Base-by-base conservation (phyloP, 257 asterid genomes). In the Nicotiana sylvestris region DNA sequence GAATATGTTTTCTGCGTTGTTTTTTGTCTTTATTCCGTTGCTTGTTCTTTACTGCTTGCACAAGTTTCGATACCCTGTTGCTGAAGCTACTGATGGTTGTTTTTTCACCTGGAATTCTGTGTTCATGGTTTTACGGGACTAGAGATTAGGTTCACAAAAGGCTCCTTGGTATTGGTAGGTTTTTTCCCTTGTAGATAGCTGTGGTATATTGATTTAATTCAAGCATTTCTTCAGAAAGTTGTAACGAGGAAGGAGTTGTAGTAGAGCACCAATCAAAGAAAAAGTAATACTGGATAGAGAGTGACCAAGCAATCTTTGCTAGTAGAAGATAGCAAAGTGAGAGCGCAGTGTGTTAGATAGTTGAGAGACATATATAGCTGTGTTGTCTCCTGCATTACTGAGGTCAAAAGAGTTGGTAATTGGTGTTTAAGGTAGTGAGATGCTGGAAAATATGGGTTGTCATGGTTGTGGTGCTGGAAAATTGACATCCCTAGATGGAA, bases 351-450 rank as follows among this genome's bases (percentile, higher is more conserved):
- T 74, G 62, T 74, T 74, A 51, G 64, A 2, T 27, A 29, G 53
- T 74, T 27, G 43, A 74, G 62, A 74, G 43, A 15, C 64, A 27
- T 51, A 49, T 70, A 51, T 51, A 27, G 17, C 35, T 49, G 27
- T 74, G 60, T 46, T 72, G 79, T 21, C 37, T 72, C 62, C 80
- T 49, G 43, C 64, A 51, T 51, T 16, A 15, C 64, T 15, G 43
- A 27, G 64, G 16, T 74, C 15, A 27, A 74, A 74, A 74, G 37
- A 51, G 80, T 74, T 74, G 80, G 62, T 74, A 15, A 74, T 55
- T 74, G 43, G 80, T 15, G 4, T 33, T 66, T 67, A 74, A 51
- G n/a, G 53, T 3, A 27, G 80, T 74, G 12, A 74, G 64, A 16
- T 13, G 64, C 18, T 12, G 78, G 79, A 49, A 13, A 27, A 13